Percentiles rank a stretch among this genome's conserved stretches.
Conservation (phyloP, 108 stramenopile species). For the Cyclotella baltica region DNA sequence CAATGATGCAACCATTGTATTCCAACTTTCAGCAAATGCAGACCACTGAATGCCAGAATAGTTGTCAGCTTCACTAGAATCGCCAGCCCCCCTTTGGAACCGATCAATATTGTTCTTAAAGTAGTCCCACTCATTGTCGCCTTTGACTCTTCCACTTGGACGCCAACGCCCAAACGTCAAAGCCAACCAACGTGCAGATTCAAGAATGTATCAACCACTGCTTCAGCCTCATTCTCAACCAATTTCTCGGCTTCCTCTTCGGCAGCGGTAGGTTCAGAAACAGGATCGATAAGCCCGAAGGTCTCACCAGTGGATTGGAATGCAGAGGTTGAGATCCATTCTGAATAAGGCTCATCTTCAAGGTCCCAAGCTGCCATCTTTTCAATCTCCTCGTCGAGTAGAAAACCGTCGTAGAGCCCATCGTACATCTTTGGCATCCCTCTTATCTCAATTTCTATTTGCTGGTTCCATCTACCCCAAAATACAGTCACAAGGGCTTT, state of each 20-base stretch:
- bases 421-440: slow-evolving; percentile 19
- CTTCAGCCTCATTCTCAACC: not conserved
- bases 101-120: not conserved
- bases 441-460: slow-evolving; percentile 21
- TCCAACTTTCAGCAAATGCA: slow-evolving; percentile 11
- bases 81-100: not conserved
- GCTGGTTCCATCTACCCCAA: slow-evolving; percentile 15
- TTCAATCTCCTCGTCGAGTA: slow-evolving; percentile 29
- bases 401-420: slow-evolving; percentile 14
- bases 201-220: not conserved
- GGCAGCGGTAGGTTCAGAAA: not conserved
- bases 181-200: slow-evolving; percentile 5
- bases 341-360: not conserved
- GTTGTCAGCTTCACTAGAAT: slow-evolving; percentile 11
- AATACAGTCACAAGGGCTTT: slow-evolving; percentile 10
- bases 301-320: slow-evolving; percentile 17
- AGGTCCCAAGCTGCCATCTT: slow-evolving; percentile 5
- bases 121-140: not conserved
- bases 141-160: slow-evolving; percentile 7
- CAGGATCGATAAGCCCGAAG: slow-evolving; percentile 26
- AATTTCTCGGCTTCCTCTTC: not conserved
- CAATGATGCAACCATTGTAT: not conserved
- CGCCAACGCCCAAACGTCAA: not conserved
- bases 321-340: slow-evolving; percentile 12
- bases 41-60: slow-evolving; percentile 8